A percentile compares a stretch with the other conserved stretches of the same genome.
These are phyloP conservation scores for Colletotrichum trifolii DNA, from an alignment of 2,329 filamentous ascomycete species.

Conservation along the genomic window DNA sequence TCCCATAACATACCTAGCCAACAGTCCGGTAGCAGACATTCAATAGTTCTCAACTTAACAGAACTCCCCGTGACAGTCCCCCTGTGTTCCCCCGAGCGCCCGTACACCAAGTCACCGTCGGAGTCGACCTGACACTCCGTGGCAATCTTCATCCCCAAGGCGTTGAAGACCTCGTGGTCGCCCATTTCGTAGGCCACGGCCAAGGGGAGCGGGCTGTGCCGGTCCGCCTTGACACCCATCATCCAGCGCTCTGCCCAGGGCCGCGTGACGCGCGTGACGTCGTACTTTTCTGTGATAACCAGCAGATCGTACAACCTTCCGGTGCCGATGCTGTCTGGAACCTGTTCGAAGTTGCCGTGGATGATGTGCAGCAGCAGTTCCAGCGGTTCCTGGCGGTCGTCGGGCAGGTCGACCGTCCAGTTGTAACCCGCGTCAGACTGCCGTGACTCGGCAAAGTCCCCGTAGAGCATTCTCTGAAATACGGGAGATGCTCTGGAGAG, in stretches of 20 bases:
- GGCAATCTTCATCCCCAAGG: slow-evolving; percentile 39
- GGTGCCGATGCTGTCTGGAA: background rate
- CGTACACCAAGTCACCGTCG: slow-evolving; percentile 25
- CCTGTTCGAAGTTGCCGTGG: slow-evolving; percentile 38
- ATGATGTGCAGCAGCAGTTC: slow-evolving; percentile 44
- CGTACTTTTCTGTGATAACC: slow-evolving; percentile 2
- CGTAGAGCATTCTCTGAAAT: slow-evolving; percentile 44
- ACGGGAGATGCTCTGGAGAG: slow-evolving; percentile 43
- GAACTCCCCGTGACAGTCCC: background rate
- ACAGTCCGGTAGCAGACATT: slow-evolving; percentile 11
- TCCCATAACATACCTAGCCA: slow-evolving; percentile 1
- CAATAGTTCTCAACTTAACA: slow-evolving; percentile 22
- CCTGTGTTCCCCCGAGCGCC: slow-evolving; percentile 5
- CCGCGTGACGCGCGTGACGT: background rate
- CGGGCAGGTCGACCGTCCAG: slow-evolving; percentile 45
- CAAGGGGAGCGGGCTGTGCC: slow-evolving; percentile 36
- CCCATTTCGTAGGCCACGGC: slow-evolving; percentile 48
- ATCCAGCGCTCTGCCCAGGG: slow-evolving; percentile 5
- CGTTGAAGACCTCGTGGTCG: slow-evolving; percentile 38
- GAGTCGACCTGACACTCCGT: slow-evolving; percentile 36
- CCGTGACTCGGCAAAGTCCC: slow-evolving; percentile 41
- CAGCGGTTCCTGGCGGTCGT: slow-evolving; percentile 44
- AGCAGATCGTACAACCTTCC: background rate
- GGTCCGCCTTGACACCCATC: background rate
- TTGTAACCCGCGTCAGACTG: background rate